Evolutionary conservation across 139 green algal species (phyloP).

Genomic region (Tetraselmis chui): DNA sequence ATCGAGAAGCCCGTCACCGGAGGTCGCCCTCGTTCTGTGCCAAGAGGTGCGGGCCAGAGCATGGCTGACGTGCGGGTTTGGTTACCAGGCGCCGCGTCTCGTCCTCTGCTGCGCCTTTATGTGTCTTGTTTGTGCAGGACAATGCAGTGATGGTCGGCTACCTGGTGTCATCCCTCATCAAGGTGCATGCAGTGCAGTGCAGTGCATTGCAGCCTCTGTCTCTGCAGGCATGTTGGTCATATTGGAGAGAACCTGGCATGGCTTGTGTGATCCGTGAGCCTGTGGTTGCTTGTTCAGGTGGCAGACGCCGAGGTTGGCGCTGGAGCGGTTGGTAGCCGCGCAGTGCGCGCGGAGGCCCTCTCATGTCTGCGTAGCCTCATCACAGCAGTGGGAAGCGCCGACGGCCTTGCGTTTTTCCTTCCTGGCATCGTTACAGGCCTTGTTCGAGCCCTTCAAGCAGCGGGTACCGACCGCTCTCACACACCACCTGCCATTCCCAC

Average conservation of each 20-base stretch:
- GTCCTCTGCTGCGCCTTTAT: background rate
- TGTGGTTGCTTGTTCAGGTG: background rate
- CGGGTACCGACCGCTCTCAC: too few relatives aligned
- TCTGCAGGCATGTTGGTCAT: background rate
- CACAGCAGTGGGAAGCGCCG: constrained; percentile 17
- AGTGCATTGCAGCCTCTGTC: background rate
- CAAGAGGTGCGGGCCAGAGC: background rate
- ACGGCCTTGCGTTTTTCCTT: constrained; percentile 56
- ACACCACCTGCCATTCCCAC: too few relatives aligned
- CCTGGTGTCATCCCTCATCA: constrained; percentile 29
- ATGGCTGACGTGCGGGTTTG: too few relatives aligned
- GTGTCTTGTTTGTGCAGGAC: background rate
- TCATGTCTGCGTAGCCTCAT: constrained; percentile 30
- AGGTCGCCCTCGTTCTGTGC: background rate
- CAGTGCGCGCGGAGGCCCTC: constrained; percentile 38
- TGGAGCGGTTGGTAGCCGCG: constrained; percentile 40
- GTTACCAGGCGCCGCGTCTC: background rate
- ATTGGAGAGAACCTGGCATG: background rate
- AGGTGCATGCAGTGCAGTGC: background rate
- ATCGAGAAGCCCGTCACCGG: background rate
- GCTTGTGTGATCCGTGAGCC: background rate
- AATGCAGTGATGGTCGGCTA: constrained; percentile 37
- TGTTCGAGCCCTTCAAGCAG: constrained; percentile 35
- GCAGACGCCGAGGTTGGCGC: constrained; percentile 38
- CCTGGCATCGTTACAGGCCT: constrained; percentile 54